Base-by-base conservation (phyloP, 306 rosid genomes). In the Ammopiptanthus mongolicus region DNA sequence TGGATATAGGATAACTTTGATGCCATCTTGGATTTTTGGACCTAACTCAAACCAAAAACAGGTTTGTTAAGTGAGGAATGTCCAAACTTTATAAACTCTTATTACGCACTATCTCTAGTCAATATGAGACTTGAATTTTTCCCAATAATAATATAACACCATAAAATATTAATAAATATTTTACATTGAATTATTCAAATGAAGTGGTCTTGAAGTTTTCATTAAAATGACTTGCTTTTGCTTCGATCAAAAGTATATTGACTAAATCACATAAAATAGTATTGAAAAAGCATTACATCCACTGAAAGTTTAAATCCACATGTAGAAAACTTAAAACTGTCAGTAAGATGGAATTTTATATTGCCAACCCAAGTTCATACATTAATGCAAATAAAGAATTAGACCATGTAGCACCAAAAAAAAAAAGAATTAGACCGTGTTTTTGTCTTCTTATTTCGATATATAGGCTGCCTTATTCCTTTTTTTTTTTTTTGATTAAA, bases 191-290 rank as follows among this genome's bases (percentile, higher is more conserved):
- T n/a, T n/a, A 56, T 79, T 79, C 56, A 44, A 79, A 57, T 65
- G 74, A 64, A 64, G 83, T 73, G 69, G 55, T 34, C 78, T 66
- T 66, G n/a, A 79, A 64, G 56, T 12, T 55, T 64, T 53, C 10
- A 7, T 64, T 65, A 42, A 64, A 59, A 22, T 60, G 65, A 21
- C 69, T 73, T 73, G 79, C 37, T 65, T 79, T 41, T 11, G 63
- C 83, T 73, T 73, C 56, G 65, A 56, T 46, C 56, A 0, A 56
- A 55, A 56, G 68, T 6, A 15, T 73, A 56, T 65, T 79, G 83
- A 79, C 83, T 47, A 73, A 73, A 73, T 33, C 63, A 34, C 83
- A 56, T 55, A 65, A 73, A 64, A 71, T 42, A 61, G 23, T 21
- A 55, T 55, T 31, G 1, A 25, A 52, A 51, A 62, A 71, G 28